These are phyloP conservation scores for Ustulina deusta DNA, from an alignment of 2,329 filamentous ascomycete genomes.

Conservation along the genomic window DNA sequence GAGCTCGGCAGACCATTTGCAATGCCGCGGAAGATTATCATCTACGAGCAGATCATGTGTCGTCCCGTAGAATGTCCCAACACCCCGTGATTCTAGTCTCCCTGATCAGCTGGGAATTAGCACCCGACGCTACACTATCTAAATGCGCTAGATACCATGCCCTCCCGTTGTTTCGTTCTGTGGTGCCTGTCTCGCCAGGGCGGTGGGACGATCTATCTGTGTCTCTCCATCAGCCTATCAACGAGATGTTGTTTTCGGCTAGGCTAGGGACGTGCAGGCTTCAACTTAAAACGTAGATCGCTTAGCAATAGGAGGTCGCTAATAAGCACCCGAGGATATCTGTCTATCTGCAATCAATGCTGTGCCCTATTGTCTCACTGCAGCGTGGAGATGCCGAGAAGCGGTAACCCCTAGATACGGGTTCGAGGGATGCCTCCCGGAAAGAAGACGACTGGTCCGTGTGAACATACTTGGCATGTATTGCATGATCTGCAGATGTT, in stretches of 20 bases:
- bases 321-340: background rate
- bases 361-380: slow-evolving; percentile 32
- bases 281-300: slow-evolving; percentile 8
- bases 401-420: slow-evolving; percentile 1
- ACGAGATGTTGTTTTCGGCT: slow-evolving; percentile 5
- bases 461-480: background rate
- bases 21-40: background rate
- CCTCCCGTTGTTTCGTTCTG: slow-evolving; percentile 11
- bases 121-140: slow-evolving; percentile 10
- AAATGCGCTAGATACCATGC: slow-evolving; percentile 18
- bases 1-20: slow-evolving; percentile 2
- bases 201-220: slow-evolving; percentile 7
- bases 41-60: slow-evolving; percentile 9
- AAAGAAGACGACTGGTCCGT: slow-evolving; percentile 16
- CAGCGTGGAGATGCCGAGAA: slow-evolving; percentile 26
- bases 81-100: slow-evolving; percentile 14
- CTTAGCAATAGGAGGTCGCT: background rate
- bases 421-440: slow-evolving; percentile 14
- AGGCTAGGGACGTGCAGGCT: background rate
- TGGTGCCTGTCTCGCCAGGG: slow-evolving; percentile 29
- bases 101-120: slow-evolving; percentile 22
- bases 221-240: background rate
- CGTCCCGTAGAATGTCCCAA: slow-evolving; percentile 7
- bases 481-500: slow-evolving; percentile 2
- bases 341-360: slow-evolving; percentile 13